Base-by-base conservation (phyloP, 352 stramenopile genomes). In the Pythium chondricola region DNA sequence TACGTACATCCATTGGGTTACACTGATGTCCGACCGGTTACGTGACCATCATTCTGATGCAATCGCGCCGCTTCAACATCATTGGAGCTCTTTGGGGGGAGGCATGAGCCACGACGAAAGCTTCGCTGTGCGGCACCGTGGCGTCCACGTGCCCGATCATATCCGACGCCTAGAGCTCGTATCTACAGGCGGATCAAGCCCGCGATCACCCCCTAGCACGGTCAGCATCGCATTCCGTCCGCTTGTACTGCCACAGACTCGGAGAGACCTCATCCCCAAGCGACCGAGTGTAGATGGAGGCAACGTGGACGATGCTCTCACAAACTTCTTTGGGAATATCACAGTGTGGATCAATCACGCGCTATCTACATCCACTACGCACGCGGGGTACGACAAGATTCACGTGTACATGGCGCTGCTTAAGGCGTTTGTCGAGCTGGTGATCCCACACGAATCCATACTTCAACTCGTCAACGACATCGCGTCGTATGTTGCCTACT, bases 291-390 rank as follows among this genome's bases (percentile, higher is more conserved):
- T 6, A 27, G 42, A 36, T 13, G 24, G 27, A 11, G 17, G 8
- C 16, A 6, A 14, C 14, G 11, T 8, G 7, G 48, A 58, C 24
- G 36, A 40, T 18, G 30, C 55, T 16, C 39, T 67, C 24, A 53
- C 52, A 11, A 55, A 54, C 11, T 56, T 65, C 16, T 74, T 79
- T 22, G 48, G 40, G 11, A 73, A 75, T 45, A 27, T 79, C 18
- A 56, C 46, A 6, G 68, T 69, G 16, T 79, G 68, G 68, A 56
- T 74, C n/a, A 59, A 73, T 39, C 27, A 64, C 8, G 35, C 46
- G 14, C 17, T 64, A 13, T 14, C 27, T 2, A 21, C 7, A 1
- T 22, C 39, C 11, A 30, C 39, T 0, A 21, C 38, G 0, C 65
- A 71, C 38, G 59, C 56, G 3, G 68, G 68, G 0, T 65, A 56